Base-by-base conservation (phyloP, 345 rosid genomes). In the Acer yangbiense region DNA sequence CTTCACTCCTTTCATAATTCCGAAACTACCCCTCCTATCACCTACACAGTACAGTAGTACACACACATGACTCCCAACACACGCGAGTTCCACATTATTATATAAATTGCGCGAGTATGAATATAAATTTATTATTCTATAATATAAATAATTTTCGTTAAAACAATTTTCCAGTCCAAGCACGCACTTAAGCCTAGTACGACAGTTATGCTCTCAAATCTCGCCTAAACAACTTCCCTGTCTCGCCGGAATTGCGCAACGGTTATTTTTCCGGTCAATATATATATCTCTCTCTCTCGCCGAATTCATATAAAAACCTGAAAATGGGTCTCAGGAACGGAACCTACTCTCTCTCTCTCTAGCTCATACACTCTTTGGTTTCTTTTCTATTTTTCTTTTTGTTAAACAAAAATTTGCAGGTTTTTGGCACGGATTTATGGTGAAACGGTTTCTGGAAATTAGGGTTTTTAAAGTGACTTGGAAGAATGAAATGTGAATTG, bases 191-290 rank as follows among this genome's bases (percentile, higher is more conserved):
- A 6, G 70, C 29, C 62, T 35, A 64, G 61, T 57, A n/a, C 83
- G 91, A 81, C 91, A 84, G 89, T 88, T 89, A 84, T 81, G 87
- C 88, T 75, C 88, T 52, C 70, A 71, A 87, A 70, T 86, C 88
- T 86, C 74, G 88, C 89, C 85, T 41, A 74, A 75, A 71, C 75
- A 32, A 27, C 71, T 73, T 65, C 77, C 69, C 84, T 27, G 63
- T 61, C 77, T 60, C 50, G 72, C 87, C 82, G 90, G 88, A 54
- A 2, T 66, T 21, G 78, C 73, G 75, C 83, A 86, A 91, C 92
- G 89, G 92, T 88, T 87, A 78, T 25, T 23, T 85, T 77, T 21
- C 80, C 77, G 81, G 73, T 43, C 60, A 21, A 35, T n/a, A n/a
- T n/a, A n/a, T n/a, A n/a, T n/a, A n/a, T 35, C 25, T 65, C 60